Base-by-base conservation (phyloP, 768 basidiomycete species). In the Chiua virens region DNA sequence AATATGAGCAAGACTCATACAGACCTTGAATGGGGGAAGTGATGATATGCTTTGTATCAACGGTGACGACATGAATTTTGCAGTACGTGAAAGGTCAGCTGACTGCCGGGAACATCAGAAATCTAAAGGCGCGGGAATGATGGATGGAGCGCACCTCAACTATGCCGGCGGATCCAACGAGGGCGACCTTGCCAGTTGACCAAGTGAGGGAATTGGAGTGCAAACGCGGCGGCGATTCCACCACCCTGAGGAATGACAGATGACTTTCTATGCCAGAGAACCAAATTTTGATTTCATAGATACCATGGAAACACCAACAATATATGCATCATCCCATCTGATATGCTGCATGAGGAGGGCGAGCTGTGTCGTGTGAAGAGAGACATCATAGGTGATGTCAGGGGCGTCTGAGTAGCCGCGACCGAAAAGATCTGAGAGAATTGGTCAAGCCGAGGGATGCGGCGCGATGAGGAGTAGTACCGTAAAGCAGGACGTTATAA, bases 331-430 rank as follows among this genome's bases (percentile, higher is more conserved):
- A 10, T 79, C 75, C 89, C 89, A 92, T 46, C 75, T 77, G 41
- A 91, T 66, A 55, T 90, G 81, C 55, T 92, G 89, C 78, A 92
- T 79, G 43, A 92, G 79, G 7, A 91, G 76, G 0, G 90, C 90
- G n/a, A 92, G 84, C 59, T 92, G 89, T 0, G 81, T 83, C 1
- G 82, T 82, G 62, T 86, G 86, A 4, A 92, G 73, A 6, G 74
- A 69, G 1, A 79, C 69, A 55, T 88, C 78, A 64, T 92, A 89
- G 4, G 77, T 80, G 15, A 78, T 81, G 20, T 82, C 77, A 0
- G 89, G 89, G 1, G 89, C 88, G 49, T 88, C 89, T 1, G 88
- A 89, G 68, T 91, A 92, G 5, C 89, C 89, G 35, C 89, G 79
- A 13, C 89, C 90, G 53, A 89, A 90, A 18, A 91, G 73, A 70